These are phyloP conservation scores for Hypoxylon sp. DNA, from an alignment of 2,329 filamentous ascomycete species.

Conservation along the genomic window DNA sequence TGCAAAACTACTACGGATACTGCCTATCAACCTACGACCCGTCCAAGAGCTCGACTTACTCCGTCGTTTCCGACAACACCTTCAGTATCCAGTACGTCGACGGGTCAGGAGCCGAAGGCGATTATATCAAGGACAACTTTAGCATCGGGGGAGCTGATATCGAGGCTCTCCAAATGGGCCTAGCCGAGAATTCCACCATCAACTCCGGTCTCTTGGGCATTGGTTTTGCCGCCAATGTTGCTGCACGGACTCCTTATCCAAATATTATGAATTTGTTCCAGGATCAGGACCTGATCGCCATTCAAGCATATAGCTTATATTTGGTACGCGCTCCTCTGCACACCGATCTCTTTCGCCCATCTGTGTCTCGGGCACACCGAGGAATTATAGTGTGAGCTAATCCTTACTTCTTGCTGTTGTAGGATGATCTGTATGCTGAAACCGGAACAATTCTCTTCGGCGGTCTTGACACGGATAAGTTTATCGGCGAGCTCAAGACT, in stretches of 20 bases:
- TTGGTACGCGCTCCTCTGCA: constrained; percentile 57
- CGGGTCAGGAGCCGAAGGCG: constrained; percentile 66
- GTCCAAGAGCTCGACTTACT: constrained; percentile 64
- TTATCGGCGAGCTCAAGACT: constrained; percentile 68
- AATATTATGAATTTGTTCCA: constrained; percentile 77
- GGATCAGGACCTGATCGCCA: constrained; percentile 71
- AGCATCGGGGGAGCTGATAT: constrained; percentile 65
- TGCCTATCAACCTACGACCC: constrained; percentile 63
- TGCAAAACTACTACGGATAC: constrained; percentile 56
- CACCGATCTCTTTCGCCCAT: neutral
- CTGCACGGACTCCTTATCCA: constrained; percentile 61
- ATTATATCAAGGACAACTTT: constrained; percentile 72
- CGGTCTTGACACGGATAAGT: constrained; percentile 78
- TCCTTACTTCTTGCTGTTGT: constrained; percentile 44
- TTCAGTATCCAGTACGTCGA: constrained; percentile 76
- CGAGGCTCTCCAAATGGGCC: constrained; percentile 68
- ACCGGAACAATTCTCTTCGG: constrained; percentile 78
- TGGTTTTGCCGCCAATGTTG: constrained; percentile 68
- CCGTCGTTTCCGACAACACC: constrained; percentile 58
- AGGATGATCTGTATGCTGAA: constrained; percentile 66
- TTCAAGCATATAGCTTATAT: constrained; percentile 78
- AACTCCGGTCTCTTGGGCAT: constrained; percentile 72
- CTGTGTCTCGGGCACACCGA: neutral
- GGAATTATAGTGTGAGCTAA: constrained; percentile 44
- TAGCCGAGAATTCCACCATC: constrained; percentile 64